Evolutionary conservation across 2,329 filamentous ascomycete genomes (phyloP).

Genomic region (Leptographium radiaticola): DNA sequence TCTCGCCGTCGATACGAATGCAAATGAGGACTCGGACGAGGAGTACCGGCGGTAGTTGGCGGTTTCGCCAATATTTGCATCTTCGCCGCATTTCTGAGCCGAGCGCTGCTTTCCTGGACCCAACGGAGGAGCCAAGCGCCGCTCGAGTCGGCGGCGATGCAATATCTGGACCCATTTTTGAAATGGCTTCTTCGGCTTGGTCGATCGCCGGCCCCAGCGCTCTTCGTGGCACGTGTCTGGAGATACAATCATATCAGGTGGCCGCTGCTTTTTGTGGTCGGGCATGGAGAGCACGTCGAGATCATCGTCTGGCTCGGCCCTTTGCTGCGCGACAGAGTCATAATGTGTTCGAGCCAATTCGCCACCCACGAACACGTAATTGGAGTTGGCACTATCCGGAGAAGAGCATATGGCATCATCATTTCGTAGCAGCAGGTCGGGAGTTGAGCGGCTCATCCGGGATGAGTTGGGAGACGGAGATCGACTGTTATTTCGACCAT

Average conservation of each 20-base stretch:
- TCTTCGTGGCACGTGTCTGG: neutral
- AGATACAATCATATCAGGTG: neutral
- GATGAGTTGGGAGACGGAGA: conserved; percentile 3
- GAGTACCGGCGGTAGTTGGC: conserved; percentile 34
- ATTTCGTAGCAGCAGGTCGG: neutral
- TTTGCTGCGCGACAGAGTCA: too few relatives aligned
- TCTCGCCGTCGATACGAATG: conserved; percentile 67
- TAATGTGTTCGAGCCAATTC: neutral
- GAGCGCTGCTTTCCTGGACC: neutral
- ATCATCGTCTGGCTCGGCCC: neutral
- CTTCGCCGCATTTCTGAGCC: neutral
- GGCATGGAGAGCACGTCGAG: neutral
- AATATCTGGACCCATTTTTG: conserved; percentile 62
- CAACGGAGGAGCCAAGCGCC: conserved; percentile 15
- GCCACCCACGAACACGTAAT: neutral
- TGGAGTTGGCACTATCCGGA: neutral
- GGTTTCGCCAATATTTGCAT: conserved; percentile 4
- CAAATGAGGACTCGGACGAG: conserved; percentile 63
- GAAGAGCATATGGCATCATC: neutral
- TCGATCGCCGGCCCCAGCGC: neutral
- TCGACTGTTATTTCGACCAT: neutral
- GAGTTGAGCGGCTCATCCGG: neutral
- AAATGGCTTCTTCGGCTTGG: conserved; percentile 36
- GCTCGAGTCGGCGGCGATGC: conserved; percentile 40
- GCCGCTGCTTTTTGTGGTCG: neutral